A percentile compares a stretch with the other conserved stretches of the same genome.
Conservation (phyloP, 2,329 filamentous ascomycete species). For the Ophiostoma sp. region DNA sequence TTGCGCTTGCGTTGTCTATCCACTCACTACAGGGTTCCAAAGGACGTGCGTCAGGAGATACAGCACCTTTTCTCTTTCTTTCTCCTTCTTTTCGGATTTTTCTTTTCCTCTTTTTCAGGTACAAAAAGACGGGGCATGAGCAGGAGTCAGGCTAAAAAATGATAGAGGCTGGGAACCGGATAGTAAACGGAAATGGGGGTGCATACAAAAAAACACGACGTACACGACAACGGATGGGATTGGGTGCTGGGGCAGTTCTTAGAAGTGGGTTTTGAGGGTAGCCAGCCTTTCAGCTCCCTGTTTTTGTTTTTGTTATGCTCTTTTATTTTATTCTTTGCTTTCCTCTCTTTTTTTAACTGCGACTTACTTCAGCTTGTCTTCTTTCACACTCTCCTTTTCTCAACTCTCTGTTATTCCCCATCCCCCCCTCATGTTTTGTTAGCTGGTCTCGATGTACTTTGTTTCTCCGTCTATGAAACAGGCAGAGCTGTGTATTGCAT, state of each 20-base stretch:
- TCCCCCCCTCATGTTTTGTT: conserved; percentile 14
- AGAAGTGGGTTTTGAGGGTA: conserved; percentile 17
- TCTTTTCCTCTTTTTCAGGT: conserved; percentile 1
- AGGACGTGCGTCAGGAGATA: background rate
- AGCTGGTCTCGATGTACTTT: background rate
- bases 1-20: background rate
- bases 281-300: background rate
- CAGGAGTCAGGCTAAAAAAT: background rate
- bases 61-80: background rate
- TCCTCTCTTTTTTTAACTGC: background rate
- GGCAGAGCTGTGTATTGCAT: background rate
- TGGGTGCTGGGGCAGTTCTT: background rate
- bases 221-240: background rate
- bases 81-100: background rate
- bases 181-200: background rate
- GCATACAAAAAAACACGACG: conserved; percentile 23
- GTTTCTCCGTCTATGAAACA: background rate
- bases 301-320: background rate
- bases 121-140: background rate
- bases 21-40: background rate
- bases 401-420: background rate
- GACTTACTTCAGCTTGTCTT: conserved; percentile 17
- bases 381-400: conserved; percentile 26
- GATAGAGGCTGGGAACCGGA: background rate
- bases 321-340: conserved; percentile 16